A percentile compares a stretch with the other conserved stretches of the same genome.
These are phyloP conservation scores for Pseudognaphalium luteoalbum DNA, from an alignment of 129 eudicot genomes.

Conservation along the genomic window DNA sequence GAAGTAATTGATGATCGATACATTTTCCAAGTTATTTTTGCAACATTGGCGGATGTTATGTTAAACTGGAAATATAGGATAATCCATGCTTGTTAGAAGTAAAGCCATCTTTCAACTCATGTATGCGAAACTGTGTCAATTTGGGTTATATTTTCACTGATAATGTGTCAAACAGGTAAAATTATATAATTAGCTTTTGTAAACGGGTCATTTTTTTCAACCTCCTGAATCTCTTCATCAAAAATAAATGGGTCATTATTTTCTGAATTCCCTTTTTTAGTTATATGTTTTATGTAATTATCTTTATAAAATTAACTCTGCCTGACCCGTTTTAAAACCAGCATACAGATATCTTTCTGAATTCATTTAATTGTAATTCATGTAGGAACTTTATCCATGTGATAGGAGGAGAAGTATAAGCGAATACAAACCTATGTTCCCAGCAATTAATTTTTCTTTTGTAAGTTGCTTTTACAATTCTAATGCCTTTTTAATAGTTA, in stretches of 20 bases:
- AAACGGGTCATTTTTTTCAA: no score
- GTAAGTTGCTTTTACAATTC: conserved; percentile 35
- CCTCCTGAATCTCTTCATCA: no score
- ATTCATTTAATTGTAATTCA: not conserved
- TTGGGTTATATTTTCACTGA: not conserved
- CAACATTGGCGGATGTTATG: not conserved
- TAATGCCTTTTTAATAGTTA: not conserved
- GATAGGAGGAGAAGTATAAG: conserved; percentile 78
- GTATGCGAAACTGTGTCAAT: not conserved
- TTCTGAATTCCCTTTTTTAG: no score
- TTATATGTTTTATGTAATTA: no score
- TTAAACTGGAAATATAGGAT: not conserved
- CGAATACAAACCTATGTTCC: conserved; percentile 71
- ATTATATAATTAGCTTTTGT: no score
- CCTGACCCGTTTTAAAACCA: no score
- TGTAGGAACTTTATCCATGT: conserved; percentile 89
- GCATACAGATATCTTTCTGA: not conserved
- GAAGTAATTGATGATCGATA: not conserved
- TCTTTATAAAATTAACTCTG: no score
- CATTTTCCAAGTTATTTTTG: not conserved
- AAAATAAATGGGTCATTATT: no score
- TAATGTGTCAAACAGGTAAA: no score
- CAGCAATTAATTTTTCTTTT: conserved; percentile 90
- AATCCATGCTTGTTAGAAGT: not conserved
- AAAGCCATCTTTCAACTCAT: not conserved